Conservation (phyloP, 208 protist species). For the Trypanosoma platydactyli region DNA sequence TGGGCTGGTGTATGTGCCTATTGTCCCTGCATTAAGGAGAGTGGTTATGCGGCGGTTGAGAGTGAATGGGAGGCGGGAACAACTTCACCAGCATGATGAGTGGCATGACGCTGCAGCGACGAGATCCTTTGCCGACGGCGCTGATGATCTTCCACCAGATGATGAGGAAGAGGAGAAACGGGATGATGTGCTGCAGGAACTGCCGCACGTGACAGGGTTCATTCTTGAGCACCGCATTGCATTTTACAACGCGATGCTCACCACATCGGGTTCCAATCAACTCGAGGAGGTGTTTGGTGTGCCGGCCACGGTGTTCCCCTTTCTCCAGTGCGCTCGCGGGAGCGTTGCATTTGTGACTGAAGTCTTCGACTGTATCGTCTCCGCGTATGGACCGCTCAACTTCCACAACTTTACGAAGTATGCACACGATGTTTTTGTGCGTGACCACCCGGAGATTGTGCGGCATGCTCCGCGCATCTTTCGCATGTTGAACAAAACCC, state of each 20-base stretch:
- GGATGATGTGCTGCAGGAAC: slow-evolving; percentile 56
- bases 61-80: slow-evolving; percentile 30
- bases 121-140: not conserved
- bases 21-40: slow-evolving; percentile 27
- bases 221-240: slow-evolving; percentile 68
- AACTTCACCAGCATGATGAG: slow-evolving; percentile 37
- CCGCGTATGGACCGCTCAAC: slow-evolving; percentile 59
- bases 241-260: slow-evolving; percentile 73
- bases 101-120: slow-evolving; percentile 6
- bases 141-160: not conserved
- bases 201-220: slow-evolving; percentile 72
- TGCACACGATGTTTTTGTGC: slow-evolving; percentile 59
- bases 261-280: slow-evolving; percentile 60
- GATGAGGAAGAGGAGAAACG: slow-evolving; percentile 35
- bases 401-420: slow-evolving; percentile 67
- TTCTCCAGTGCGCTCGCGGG: slow-evolving; percentile 74
- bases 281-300: slow-evolving; percentile 87
- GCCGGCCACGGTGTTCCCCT: slow-evolving; percentile 83
- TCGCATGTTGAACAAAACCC: slow-evolving; percentile 74
- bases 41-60: slow-evolving; percentile 25
- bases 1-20: slow-evolving; percentile 62
- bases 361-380: slow-evolving; percentile 52
- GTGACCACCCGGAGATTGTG: slow-evolving; percentile 60
- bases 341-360: slow-evolving; percentile 68
- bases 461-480: slow-evolving; percentile 80